A percentile compares a stretch with the other conserved stretches of the same genome.
Conservation (phyloP, 768 basidiomycete species). For the Tylopilus cervinicoccineus region DNA sequence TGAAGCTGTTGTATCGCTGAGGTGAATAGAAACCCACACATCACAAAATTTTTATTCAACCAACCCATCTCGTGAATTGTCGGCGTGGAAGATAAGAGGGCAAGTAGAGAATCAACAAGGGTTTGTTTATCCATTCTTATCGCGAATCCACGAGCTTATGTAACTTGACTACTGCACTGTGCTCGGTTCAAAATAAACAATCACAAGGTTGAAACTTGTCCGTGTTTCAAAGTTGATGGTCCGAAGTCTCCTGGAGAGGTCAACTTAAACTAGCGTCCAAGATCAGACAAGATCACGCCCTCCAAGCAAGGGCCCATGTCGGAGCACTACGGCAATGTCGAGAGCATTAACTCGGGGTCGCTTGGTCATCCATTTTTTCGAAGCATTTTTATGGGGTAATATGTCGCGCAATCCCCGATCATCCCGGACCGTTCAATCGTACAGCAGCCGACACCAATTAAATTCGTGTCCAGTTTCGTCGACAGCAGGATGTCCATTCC, state of each 20-base stretch:
- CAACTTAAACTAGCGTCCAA: constrained; percentile 5
- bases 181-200: constrained; percentile 15
- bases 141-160: constrained; percentile 14
- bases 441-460: neutral
- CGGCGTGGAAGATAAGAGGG: constrained; percentile 3
- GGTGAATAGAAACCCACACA: constrained; percentile 7
- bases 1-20: constrained; percentile 42
- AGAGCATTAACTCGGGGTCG: constrained; percentile 8
- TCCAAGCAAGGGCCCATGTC: neutral
- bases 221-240: constrained; percentile 26
- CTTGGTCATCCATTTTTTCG: constrained; percentile 16
- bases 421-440: neutral
- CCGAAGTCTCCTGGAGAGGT: constrained; percentile 14
- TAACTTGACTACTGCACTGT: constrained; percentile 5
- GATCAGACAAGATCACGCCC: constrained; percentile 1
- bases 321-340: constrained; percentile 21
- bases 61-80: constrained; percentile 24
- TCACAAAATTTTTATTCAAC: constrained; percentile 7
- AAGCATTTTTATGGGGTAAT: constrained; percentile 6
- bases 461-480: neutral
- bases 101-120: neutral
- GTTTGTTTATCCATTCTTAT: constrained; percentile 18
- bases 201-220: constrained; percentile 24
- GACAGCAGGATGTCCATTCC: constrained; percentile 1
- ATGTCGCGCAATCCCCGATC: constrained; percentile 4